These are phyloP conservation scores for Jamesozyma spencerorum DNA, from an alignment of 805 yeast species.

Conservation along the genomic window DNA sequence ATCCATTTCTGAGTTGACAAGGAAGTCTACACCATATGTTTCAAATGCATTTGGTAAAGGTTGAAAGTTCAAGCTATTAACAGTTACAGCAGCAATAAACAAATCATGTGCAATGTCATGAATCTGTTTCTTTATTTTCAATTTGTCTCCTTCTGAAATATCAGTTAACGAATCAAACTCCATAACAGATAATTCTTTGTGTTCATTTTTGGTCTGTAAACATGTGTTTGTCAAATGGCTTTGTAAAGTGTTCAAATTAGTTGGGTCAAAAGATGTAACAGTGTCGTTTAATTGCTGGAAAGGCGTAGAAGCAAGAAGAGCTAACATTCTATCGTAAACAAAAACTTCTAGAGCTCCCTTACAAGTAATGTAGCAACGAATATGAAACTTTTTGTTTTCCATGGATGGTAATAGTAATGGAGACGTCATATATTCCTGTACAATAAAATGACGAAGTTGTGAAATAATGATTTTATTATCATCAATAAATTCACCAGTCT, in stretches of 20 bases:
- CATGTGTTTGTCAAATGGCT: conserved; percentile 95
- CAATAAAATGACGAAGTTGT: conserved; percentile 77
- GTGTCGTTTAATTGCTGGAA: conserved; percentile 31
- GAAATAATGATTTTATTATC: conserved; percentile 69
- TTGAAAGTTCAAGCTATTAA: conserved; percentile 77
- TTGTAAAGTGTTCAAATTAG: conserved; percentile 36
- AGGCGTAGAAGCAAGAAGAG: conserved; percentile 60
- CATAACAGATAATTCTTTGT: conserved; percentile 41
- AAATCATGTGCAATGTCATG: conserved; percentile 56
- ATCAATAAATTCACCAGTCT: conserved; percentile 23
- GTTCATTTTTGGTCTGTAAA: conserved; percentile 49
- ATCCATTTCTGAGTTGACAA: conserved; percentile 47
- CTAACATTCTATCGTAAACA: conserved; percentile 72
- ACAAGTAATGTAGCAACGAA: conserved; percentile 74
- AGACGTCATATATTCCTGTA: conserved; percentile 64
- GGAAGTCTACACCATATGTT: conserved; percentile 80
- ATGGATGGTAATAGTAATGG: conserved; percentile 62
- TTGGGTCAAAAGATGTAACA: conserved; percentile 15
- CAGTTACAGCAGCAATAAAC: conserved; percentile 71
- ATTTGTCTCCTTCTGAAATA: conserved; percentile 30
- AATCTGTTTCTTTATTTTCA: conserved; percentile 44
- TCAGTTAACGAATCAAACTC: conserved; percentile 53
- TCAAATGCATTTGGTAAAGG: conserved; percentile 78
- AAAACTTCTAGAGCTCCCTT: conserved; percentile 66
- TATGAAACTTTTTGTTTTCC: conserved; percentile 71